Percentiles rank a stretch among this genome's conserved stretches.
These are phyloP conservation scores for Immersiporthe knoxdaviesiana DNA, from an alignment of 2,329 filamentous ascomycete species.

Conservation along the genomic window DNA sequence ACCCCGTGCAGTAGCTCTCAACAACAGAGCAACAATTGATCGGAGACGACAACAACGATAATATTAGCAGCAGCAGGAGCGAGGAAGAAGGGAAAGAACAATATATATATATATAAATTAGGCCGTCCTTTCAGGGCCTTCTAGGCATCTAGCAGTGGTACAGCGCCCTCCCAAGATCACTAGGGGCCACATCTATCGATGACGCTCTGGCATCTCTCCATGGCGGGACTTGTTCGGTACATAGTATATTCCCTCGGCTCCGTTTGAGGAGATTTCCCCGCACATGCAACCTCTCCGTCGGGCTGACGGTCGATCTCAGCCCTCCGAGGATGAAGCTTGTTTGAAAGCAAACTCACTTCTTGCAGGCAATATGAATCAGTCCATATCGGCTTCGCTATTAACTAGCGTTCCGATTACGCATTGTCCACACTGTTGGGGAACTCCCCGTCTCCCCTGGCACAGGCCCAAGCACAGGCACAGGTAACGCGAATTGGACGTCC, in stretches of 20 bases:
- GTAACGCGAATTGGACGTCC: not conserved
- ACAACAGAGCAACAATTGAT: not conserved
- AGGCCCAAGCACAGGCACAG: no score
- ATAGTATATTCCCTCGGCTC: not conserved
- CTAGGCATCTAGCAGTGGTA: not conserved
- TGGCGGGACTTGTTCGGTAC: not conserved
- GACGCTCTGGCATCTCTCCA: not conserved
- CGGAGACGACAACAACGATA: not conserved
- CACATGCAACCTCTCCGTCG: slow-evolving; percentile 21
- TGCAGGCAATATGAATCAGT: not conserved
- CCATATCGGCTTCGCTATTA: not conserved
- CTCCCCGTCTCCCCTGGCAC: no score
- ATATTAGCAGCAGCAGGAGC: not conserved
- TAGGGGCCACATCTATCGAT: not conserved
- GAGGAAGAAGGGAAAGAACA: no score
- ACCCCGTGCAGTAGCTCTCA: no score
- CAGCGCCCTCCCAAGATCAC: not conserved
- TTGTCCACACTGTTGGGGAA: not conserved
- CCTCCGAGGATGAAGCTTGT: slow-evolving; percentile 6
- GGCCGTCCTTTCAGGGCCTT: not conserved
- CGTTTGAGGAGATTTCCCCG: slow-evolving; percentile 9
- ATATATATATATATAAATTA: not conserved
- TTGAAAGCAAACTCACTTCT: not conserved
- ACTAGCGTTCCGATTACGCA: not conserved
- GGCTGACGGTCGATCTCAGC: slow-evolving; percentile 16